phyloP scores from a whole-genome alignment of 208 protist genomes.

The Wallacemonas sp. region DNA sequence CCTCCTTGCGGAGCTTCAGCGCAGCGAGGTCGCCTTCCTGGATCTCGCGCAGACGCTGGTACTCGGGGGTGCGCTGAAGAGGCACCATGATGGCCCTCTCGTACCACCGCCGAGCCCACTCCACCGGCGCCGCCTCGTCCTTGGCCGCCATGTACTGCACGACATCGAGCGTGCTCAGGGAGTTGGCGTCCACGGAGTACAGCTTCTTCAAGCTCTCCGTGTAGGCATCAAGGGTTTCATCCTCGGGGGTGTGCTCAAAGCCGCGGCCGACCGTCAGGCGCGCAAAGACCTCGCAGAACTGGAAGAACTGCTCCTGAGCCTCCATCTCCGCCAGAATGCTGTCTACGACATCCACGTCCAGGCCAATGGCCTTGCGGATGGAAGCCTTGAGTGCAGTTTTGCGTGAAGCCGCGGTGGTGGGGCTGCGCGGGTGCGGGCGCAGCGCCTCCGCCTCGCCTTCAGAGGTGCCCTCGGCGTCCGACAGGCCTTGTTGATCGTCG shows the following conservation, averaged over 20 bases:
- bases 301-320: constrained; percentile 80
- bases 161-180: constrained; percentile 71
- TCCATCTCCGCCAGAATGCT: constrained; percentile 64
- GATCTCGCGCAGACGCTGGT: constrained; percentile 60
- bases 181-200: constrained; percentile 70
- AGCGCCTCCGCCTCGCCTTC: neutral
- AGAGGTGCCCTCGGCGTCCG: neutral
- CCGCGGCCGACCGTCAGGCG: constrained; percentile 68
- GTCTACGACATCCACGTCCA: constrained; percentile 67
- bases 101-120: constrained; percentile 88
- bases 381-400: constrained; percentile 38
- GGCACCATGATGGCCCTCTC: constrained; percentile 76
- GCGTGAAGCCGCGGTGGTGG: neutral
- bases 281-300: constrained; percentile 86
- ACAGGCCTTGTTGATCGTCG: too few relatives aligned
- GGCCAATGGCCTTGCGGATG: constrained; percentile 58
- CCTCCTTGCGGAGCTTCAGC: constrained; percentile 25
- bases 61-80: constrained; percentile 75
- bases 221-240: constrained; percentile 79
- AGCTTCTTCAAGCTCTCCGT: constrained; percentile 62
- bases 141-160: constrained; percentile 86
- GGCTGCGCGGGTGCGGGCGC: neutral
- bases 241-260: constrained; percentile 56
- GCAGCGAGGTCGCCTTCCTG: constrained; percentile 39
- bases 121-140: constrained; percentile 66